Percentiles rank a stretch among this genome's conserved stretches.
These are phyloP conservation scores for Hypoxylon sp. DNA, from an alignment of 2,329 filamentous ascomycete genomes.

Conservation along the genomic window DNA sequence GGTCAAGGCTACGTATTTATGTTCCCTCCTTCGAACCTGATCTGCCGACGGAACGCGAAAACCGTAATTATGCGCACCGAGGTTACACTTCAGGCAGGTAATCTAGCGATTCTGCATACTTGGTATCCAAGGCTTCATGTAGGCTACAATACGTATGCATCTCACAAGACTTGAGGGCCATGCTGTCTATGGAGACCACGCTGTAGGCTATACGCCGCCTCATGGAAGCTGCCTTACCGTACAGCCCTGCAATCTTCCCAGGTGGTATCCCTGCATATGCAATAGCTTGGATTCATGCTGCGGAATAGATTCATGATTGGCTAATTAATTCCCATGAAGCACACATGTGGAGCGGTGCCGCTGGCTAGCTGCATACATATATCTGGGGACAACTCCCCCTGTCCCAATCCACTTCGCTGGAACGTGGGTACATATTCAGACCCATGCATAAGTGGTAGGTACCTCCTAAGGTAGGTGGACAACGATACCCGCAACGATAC, in stretches of 20 bases:
- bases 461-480: background rate
- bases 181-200: background rate
- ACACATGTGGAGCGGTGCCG: background rate
- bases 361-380: background rate
- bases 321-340: background rate
- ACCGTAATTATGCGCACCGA: background rate
- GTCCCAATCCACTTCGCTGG: background rate
- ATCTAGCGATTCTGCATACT: background rate
- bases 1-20: constrained; percentile 12
- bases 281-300: background rate
- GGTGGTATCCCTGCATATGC: background rate
- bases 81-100: constrained; percentile 11
- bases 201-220: background rate
- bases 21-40: background rate
- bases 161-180: background rate
- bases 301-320: background rate
- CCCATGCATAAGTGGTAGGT: no score
- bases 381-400: background rate
- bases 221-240: background rate
- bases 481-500: background rate
- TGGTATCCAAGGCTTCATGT: background rate
- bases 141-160: background rate
- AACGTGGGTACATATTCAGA: no score
- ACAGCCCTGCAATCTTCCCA: background rate
- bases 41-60: constrained; percentile 17